Base-by-base conservation (phyloP, 768 basidiomycete species). In the Macrocybe gigantea region DNA sequence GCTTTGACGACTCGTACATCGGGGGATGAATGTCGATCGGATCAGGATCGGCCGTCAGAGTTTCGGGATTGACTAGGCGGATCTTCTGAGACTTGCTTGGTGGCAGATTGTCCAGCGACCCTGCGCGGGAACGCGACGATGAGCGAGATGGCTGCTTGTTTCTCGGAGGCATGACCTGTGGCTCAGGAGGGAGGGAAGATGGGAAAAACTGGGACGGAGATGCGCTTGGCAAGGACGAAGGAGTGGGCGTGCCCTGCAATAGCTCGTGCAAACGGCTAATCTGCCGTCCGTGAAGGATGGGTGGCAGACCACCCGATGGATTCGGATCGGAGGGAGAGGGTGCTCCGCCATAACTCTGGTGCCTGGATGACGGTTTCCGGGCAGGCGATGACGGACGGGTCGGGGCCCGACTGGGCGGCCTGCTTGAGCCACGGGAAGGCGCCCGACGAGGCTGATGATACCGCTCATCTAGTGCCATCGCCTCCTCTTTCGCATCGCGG, bases 181-280 rank as follows among this genome's bases (percentile, higher is more conserved):
- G 32, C 42, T n/a, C 32, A 44, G 29, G 7, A 38, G 31, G 34
- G 33, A 44, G 41, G 31, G 40, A 22, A 14, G 41, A 33, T 44
- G 42, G 45, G 49, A 52, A 5, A 48, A 33, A 34, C 60, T 57
- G n/a, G 57, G 53, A 22, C 42, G 43, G 10, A 56, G 57, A 49
- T 58, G 12, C 12, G 59, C 34, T 46, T 50, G 36, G 35, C 48
- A 48, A 48, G 41, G 31, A 49, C 45, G 62, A 62, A 59, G 49
- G 51, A 10, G 52, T 58, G 48, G 30, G 47, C 45, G 33, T 45
- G 43, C 30, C 48, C 7, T 31, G 35, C 32, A 44, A 33, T 7
- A 44, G 30, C 11, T 44, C 42, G 32, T 47, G 36, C 38, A 47
- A 32, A 40, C 46, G 46, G 38, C 37, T 37, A 15, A 33, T 47